Conservation (phyloP, 1,284 basidiomycete genomes). For the Meira nashicola region DNA sequence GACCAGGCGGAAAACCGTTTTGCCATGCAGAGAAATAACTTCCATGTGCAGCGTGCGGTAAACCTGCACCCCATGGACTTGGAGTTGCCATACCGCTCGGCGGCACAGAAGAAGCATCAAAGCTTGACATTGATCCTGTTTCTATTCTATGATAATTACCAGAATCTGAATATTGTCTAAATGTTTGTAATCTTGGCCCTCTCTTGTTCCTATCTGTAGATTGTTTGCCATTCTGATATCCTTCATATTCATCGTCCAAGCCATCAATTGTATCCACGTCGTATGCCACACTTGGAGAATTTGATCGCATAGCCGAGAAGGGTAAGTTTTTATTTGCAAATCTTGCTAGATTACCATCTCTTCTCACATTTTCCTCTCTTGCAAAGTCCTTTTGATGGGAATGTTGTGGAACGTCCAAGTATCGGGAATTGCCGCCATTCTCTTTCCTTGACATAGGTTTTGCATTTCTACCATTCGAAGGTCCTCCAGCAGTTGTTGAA, state of each 20-base stretch:
- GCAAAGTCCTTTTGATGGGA: not conserved
- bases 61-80: slow-evolving; percentile 1
- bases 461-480: not conserved
- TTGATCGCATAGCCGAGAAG: not conserved
- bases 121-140: slow-evolving; percentile 6
- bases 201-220: not conserved
- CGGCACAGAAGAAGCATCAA: slow-evolving; percentile 1
- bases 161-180: slow-evolving; percentile 12
- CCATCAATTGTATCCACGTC: too few relatives aligned
- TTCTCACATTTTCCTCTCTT: not conserved
- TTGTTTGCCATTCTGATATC: not conserved
- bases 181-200: slow-evolving; percentile 9
- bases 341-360: slow-evolving; percentile 4
- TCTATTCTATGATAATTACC: slow-evolving; percentile 9
- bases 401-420: not conserved
- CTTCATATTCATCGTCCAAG: not conserved
- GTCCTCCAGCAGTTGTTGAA: not conserved
- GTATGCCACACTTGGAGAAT: too few relatives aligned
- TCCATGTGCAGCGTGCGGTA: slow-evolving; percentile 2
- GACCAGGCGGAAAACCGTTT: not conserved
- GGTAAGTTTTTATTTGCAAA: slow-evolving; percentile 15
- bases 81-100: not conserved
- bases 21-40: slow-evolving; percentile 6
- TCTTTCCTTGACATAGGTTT: not conserved
- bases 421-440: not conserved